Evolutionary conservation across 164 flowering plant species (phyloP).

Genomic region (Vitis labrusca): DNA sequence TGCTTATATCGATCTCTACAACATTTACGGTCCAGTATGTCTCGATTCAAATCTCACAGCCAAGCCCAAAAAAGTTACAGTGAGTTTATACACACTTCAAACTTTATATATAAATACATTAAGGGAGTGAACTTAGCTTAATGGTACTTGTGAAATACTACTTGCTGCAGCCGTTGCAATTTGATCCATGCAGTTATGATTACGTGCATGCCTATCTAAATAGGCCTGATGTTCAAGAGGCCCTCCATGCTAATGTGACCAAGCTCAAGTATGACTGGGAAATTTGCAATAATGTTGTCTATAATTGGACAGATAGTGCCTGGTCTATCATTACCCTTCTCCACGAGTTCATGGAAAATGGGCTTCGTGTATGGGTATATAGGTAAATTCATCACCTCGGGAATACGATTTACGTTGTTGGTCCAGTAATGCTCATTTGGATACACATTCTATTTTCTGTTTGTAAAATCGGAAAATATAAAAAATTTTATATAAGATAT

Average conservation of each 20-base stretch:
- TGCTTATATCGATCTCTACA: constrained; percentile 44
- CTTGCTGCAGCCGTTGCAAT: constrained; percentile 20
- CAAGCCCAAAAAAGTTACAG: constrained; percentile 37
- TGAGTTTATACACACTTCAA: constrained; percentile 12
- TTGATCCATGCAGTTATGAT: constrained; percentile 47
- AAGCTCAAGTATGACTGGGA: constrained; percentile 33
- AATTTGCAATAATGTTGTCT: constrained; percentile 34
- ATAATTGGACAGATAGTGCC: constrained; percentile 34
- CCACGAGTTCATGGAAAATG: constrained; percentile 37
- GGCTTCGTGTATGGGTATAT: constrained; percentile 51
- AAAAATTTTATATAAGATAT: no score
- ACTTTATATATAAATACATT: no score
- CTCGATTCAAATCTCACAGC: constrained; percentile 27
- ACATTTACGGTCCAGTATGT: constrained; percentile 70
- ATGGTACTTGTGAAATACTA: no score
- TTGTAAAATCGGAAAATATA: no score
- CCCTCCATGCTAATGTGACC: constrained; percentile 62
- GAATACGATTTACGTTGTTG: no score
- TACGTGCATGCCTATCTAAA: constrained; percentile 42
- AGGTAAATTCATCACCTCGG: constrained; percentile 26
- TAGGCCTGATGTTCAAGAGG: constrained; percentile 47
- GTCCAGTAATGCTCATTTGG: no score
- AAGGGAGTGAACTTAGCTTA: no score
- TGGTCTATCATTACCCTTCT: constrained; percentile 37
- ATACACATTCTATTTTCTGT: no score